Conservation (phyloP, 352 stramenopile species). For the Globisporangium splendens region DNA sequence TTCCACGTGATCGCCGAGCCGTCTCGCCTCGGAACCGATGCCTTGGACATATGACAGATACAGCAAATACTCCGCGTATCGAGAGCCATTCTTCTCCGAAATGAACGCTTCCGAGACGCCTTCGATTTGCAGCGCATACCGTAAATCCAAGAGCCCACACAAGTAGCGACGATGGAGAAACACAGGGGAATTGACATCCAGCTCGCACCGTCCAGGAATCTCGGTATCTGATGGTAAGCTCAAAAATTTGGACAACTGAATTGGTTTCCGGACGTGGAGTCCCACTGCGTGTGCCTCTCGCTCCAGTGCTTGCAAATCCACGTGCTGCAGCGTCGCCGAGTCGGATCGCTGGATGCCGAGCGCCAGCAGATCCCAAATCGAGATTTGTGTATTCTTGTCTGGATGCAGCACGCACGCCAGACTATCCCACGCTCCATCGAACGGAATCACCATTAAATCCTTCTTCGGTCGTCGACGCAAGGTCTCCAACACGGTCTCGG, state of each 20-base stretch:
- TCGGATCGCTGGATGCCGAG: constrained; percentile 51
- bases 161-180: constrained; percentile 94
- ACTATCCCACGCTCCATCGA: constrained; percentile 43
- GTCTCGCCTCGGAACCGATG: constrained; percentile 55
- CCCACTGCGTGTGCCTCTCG: constrained; percentile 37
- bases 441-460: constrained; percentile 38
- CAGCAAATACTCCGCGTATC: constrained; percentile 60
- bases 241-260: constrained; percentile 43
- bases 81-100: constrained; percentile 49
- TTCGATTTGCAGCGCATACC: constrained; percentile 97
- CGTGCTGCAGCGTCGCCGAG: constrained; percentile 33
- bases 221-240: constrained; percentile 50
- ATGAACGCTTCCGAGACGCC: constrained; percentile 92
- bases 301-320: constrained; percentile 44
- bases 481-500: constrained; percentile 68
- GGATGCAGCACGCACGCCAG: constrained; percentile 39
- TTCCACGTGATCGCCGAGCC: constrained; percentile 71
- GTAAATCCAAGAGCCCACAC: constrained; percentile 95
- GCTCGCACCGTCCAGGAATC: constrained; percentile 53
- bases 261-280: constrained; percentile 33
- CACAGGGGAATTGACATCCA: constrained; percentile 87
- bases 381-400: constrained; percentile 25
- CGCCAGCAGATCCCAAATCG: constrained; percentile 69
- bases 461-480: constrained; percentile 52
- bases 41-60: constrained; percentile 79